Conservation (phyloP, 2,329 filamentous ascomycete species). For the Aspergillus vadensis region DNA sequence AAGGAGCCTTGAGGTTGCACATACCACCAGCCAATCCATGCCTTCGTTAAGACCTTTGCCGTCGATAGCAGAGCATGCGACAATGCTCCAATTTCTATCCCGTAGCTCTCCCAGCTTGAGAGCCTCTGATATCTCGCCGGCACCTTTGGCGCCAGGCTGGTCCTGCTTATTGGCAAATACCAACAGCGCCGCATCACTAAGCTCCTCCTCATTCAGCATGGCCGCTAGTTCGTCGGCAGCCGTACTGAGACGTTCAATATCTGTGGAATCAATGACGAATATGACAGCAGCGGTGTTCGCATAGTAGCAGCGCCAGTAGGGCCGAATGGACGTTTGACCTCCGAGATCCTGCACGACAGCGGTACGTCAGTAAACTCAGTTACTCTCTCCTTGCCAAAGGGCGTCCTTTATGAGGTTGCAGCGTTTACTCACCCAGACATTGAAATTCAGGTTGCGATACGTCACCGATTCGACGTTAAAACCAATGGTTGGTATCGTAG, state of each 20-base stretch:
- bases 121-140: constrained; percentile 94
- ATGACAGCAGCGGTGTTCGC: constrained; percentile 97
- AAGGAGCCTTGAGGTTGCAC: constrained; percentile 31
- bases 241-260: constrained; percentile 91
- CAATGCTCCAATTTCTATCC: constrained; percentile 98
- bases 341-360: constrained; percentile 70
- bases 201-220: constrained; percentile 96
- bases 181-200: constrained; percentile 85
- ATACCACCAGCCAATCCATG: constrained; percentile 97
- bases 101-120: constrained; percentile 85
- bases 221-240: constrained; percentile 89
- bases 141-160: constrained; percentile 93
- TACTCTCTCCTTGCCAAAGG: neutral
- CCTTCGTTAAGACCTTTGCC: constrained; percentile 93
- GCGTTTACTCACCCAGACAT: constrained; percentile 77
- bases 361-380: neutral
- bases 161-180: constrained; percentile 99
- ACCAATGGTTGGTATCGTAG: constrained; percentile 97
- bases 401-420: neutral
- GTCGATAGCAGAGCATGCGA: constrained; percentile 94
- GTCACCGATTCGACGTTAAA: constrained; percentile 99
- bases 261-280: constrained; percentile 97
- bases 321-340: constrained; percentile 96
- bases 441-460: constrained; percentile 98
- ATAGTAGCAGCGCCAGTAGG: constrained; percentile 99